Percentiles rank a stretch among this genome's conserved stretches.
These are phyloP conservation scores for Gynochthodes officinalis DNA, from an alignment of 257 asterid genomes.

Conservation along the genomic window DNA sequence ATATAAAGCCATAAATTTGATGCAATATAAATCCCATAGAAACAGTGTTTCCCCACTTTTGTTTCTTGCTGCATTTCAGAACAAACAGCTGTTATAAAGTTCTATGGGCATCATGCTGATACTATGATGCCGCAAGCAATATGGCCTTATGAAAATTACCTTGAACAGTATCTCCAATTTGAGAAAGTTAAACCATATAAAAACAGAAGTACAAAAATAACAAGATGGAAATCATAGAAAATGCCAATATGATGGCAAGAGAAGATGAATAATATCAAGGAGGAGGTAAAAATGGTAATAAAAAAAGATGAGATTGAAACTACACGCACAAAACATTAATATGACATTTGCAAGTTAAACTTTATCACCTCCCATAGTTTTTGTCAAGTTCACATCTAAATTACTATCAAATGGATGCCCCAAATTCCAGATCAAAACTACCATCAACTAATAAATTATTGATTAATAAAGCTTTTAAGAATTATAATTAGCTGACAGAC, in stretches of 20 bases:
- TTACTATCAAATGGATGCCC: background rate
- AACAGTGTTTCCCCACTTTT: background rate
- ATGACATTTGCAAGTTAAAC: background rate
- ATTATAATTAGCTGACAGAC: background rate
- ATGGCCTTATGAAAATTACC: background rate
- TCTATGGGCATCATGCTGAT: background rate
- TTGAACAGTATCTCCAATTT: background rate
- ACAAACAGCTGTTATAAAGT: constrained; percentile 1
- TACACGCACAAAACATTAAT: background rate
- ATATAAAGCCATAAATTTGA: background rate
- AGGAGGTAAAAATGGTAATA: background rate
- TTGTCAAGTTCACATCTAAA: background rate
- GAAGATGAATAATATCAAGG: background rate
- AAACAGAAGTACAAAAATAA: background rate
- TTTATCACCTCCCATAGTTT: background rate
- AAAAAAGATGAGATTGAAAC: background rate
- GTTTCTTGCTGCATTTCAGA: background rate
- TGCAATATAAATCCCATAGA: background rate
- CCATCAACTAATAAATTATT: background rate
- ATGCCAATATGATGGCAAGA: background rate
- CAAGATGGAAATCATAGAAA: too few relatives aligned
- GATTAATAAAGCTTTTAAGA: background rate
- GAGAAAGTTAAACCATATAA: background rate
- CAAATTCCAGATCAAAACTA: background rate
- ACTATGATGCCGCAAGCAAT: background rate